phyloP scores from a whole-genome alignment of 768 basidiomycete genomes.

The Amanita inopinata region DNA sequence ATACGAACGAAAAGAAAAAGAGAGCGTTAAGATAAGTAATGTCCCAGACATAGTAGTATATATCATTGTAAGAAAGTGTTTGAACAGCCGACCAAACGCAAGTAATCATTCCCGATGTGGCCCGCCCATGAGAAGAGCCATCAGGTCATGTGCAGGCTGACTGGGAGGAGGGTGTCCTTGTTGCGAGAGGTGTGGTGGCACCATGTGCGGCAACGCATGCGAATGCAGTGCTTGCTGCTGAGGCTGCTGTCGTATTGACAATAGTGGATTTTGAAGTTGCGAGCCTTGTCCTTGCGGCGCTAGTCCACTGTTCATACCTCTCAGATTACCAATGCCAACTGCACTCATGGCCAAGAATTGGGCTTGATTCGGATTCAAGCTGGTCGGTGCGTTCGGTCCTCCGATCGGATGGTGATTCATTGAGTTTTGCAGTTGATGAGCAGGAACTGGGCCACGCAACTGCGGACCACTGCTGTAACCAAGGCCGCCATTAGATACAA shows the following conservation, averaged over 20 bases:
- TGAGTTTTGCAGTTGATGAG: conserved; percentile 39
- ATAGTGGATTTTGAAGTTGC: conserved; percentile 33
- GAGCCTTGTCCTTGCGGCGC: conserved; percentile 32
- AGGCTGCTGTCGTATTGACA: conserved; percentile 41
- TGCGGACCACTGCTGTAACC: conserved; percentile 39
- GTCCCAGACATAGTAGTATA: conserved; percentile 9
- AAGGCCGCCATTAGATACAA: conserved; percentile 31
- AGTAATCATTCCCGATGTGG: conserved; percentile 50
- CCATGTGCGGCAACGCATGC: conserved; percentile 36
- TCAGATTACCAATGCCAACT: conserved; percentile 31
- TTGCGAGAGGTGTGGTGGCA: conserved; percentile 54
- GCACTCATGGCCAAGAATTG: conserved; percentile 43
- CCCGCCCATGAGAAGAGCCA: conserved; percentile 77
- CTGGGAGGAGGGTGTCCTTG: conserved; percentile 42
- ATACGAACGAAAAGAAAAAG: not conserved
- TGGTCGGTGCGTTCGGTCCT: conserved; percentile 41
- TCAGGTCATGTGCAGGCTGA: conserved; percentile 64
- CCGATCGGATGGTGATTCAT: conserved; percentile 39
- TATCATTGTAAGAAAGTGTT: conserved; percentile 8
- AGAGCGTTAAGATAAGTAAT: conserved; percentile 6
- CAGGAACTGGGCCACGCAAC: conserved; percentile 43
- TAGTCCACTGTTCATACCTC: conserved; percentile 39
- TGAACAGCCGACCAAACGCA: conserved; percentile 2
- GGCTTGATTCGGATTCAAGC: conserved; percentile 39
- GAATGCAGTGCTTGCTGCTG: conserved; percentile 48